A percentile compares a stretch with the other conserved stretches of the same genome.
Evolutionary conservation across 2,329 filamentous ascomycete species (phyloP).

Genomic region (Fusarium denticulatum): DNA sequence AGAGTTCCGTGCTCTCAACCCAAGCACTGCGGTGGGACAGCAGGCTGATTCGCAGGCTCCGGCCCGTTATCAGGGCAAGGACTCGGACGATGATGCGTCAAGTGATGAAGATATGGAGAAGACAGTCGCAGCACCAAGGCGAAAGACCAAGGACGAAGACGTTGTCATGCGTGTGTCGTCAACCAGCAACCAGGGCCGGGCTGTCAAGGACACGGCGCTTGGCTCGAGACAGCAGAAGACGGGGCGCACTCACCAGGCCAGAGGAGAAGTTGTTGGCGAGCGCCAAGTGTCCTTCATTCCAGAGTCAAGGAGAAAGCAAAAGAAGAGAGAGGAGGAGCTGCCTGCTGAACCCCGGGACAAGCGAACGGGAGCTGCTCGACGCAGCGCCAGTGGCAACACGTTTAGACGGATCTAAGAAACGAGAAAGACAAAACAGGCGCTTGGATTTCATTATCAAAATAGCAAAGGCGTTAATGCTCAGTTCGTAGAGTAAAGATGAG

Average conservation of each 20-base stretch:
- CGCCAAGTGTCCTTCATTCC: conserved; percentile 80
- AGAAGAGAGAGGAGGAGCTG: conserved; percentile 47
- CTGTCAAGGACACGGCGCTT: conserved; percentile 64
- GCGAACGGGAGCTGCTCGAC: conserved; percentile 57
- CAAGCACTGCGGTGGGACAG: conserved; percentile 73
- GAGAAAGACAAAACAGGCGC: conserved; percentile 30
- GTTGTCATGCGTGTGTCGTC: conserved; percentile 76
- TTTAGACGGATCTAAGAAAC: conserved; percentile 71
- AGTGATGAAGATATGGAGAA: conserved; percentile 53
- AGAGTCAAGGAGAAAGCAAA: conserved; percentile 62
- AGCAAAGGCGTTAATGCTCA: conserved; percentile 40
- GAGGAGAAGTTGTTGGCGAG: conserved; percentile 67
- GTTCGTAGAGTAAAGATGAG: conserved; percentile 37
- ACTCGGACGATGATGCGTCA: conserved; percentile 58
- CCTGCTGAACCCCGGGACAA: conserved; percentile 47
- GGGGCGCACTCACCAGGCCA: conserved; percentile 57
- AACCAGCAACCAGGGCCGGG: conserved; percentile 68
- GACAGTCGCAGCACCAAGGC: conserved; percentile 33
- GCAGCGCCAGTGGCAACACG: conserved; percentile 80
- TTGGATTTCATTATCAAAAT: conserved; percentile 38
- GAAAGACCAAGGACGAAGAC: conserved; percentile 50
- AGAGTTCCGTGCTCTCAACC: conserved; percentile 90
- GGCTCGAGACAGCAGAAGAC: conserved; percentile 65
- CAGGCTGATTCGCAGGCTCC: conserved; percentile 48
- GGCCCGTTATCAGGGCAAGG: conserved; percentile 51